Evolutionary conservation across 192 early-diverging fungal species (phyloP), one percentile per base, ranked within the genome.

Genomic region (Coemansia sp.): DNA sequence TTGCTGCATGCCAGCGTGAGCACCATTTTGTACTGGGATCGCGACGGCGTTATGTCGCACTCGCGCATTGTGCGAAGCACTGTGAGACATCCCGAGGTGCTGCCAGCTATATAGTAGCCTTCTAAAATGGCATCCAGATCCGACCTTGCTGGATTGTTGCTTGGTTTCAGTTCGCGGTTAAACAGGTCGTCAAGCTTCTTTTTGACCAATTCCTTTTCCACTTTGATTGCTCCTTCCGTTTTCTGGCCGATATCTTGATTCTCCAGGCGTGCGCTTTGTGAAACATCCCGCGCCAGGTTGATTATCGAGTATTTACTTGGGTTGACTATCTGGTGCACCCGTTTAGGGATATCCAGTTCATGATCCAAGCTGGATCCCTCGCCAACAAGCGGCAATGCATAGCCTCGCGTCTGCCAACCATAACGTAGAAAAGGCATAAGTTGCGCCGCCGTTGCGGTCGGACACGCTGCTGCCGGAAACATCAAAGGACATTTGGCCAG

Each of bases 61-160:
- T 9, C 6, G 10, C 75, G 67, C 80, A 77, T 83, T 6, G 56
- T 62, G n/a, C 58, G 68, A 51, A 83, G 68, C 44, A 77, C 75
- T 12, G 10, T 4, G 6, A 71, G 41, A 52, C 80, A 63, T 1
- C 30, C 49, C 2, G 10, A 2, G 18, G 49, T 60, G 62, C 62
- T 63, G 12, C 41, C 18, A n/a, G 70, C 18, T 4, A 45, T 41
- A 34, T 48, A 46, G 66, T 65, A 83, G 8, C 75, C 80, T 12
- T 76, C 71, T 7, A 83, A 52, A 46, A 83, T 56, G 41, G 74
- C 75, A 23, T 39, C 41, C 52, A 66, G 67, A 16, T 75, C 73
- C 11, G 39, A 46, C 1, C 14, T 16, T 5, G 57, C 38, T 33
- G 66, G 62, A 1, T 26, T 26, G 51, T 21, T 11, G 12, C 0